Evolutionary conservation across 2,329 filamentous ascomycete genomes (phyloP).

Genomic region (Thielaviopsis musarum): DNA sequence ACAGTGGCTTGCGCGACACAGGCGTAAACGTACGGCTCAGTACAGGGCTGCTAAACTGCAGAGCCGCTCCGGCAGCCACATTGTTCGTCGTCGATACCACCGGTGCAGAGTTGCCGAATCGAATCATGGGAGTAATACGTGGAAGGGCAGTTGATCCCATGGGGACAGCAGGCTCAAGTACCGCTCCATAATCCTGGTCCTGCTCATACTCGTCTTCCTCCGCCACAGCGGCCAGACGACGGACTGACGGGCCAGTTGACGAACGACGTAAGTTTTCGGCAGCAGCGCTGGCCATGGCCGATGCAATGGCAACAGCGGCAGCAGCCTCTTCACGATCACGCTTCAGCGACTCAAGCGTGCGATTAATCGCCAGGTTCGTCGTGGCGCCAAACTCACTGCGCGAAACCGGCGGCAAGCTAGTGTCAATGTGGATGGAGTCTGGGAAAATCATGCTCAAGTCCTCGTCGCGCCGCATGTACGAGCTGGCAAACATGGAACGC

Average conservation of each 20-base stretch:
- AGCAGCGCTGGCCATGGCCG: background rate
- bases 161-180: background rate
- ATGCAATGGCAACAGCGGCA: background rate
- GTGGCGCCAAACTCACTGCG: conserved; percentile 35
- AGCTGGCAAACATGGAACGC: conserved; percentile 8
- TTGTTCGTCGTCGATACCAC: conserved; percentile 6
- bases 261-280: background rate
- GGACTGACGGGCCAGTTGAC: background rate
- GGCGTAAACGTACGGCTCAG: conserved; percentile 20
- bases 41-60: conserved; percentile 6
- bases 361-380: conserved; percentile 39
- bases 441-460: conserved; percentile 44
- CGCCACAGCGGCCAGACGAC: background rate
- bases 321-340: conserved; percentile 5
- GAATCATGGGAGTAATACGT: background rate
- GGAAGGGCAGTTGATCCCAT: background rate
- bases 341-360: conserved; percentile 29
- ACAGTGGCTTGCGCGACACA: conserved; percentile 18
- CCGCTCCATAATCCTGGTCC: background rate
- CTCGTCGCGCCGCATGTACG: conserved; percentile 19
- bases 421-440: conserved; percentile 33
- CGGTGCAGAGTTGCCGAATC: conserved; percentile 7
- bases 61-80: background rate
- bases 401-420: conserved; percentile 21
- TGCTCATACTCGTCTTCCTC: conserved; percentile 5